Base-by-base conservation (phyloP, 2,329 filamentous ascomycete species). In the Beauveria sp. region DNA sequence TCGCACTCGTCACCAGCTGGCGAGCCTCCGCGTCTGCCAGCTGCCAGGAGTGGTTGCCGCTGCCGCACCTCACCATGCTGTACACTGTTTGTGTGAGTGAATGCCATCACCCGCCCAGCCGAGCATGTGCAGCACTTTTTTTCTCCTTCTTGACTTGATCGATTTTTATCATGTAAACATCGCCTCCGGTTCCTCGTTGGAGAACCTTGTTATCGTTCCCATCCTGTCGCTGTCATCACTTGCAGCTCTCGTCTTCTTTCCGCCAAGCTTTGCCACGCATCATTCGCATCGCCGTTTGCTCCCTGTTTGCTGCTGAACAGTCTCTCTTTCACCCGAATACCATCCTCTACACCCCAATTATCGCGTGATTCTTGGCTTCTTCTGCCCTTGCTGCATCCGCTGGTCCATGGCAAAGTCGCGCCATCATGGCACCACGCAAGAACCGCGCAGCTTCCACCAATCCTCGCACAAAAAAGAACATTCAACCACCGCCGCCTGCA, bases 371-470 rank as follows among this genome's bases (percentile, higher is more conserved):
- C 8, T 51, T 16, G 22, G 26, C n/a, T 52, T 45, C 14, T 26
- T 34, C 3, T 46, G 10, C 46, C 18, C 57, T 31, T 46, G 1
- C 18, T 34, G 5, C n/a, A 16, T 26, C 20, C 40, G 58, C 50
- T n/a, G 9, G 49, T 28, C 20, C n/a, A 38, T 38, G 42, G 40
- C 42, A 54, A 22, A 38, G 50, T 12, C 14, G 49, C 28, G 20
- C 22, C 40, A 61, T 48, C 50, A 55, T 63, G 61, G 42, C 61
- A 34, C 56, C 51, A 38, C 61, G 61, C 55, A 63, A 45, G 54
- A 49, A 22, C 42, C 40, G 61, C 42, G 48, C 54, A 42, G 54
- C 56, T 34, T 18, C 45, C 46, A 34, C 28, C 20, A 60, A 51
- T 16, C 26, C 49, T 57, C 56, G 51, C 43, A 8, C 10, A 26